Base-by-base conservation (phyloP, 306 rosid species). In the Boehmeria nivea region DNA sequence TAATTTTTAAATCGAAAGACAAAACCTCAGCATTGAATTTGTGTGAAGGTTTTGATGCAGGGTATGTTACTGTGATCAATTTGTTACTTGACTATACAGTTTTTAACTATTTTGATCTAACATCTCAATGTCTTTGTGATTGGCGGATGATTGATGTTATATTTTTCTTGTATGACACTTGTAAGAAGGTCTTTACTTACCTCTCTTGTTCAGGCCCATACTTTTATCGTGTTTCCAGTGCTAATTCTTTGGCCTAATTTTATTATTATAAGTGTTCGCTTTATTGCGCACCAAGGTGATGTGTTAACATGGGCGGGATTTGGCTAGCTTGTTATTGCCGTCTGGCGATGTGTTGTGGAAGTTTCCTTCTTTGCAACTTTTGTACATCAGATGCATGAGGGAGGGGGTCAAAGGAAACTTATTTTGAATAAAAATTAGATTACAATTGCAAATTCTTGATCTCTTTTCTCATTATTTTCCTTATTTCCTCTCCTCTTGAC, bases 281-380 rank as follows among this genome's bases (percentile, higher is more conserved):
- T 15, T 9, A 21, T 54, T 27, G 44, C 44, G 18, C 36, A 14
- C 21, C 5, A 28, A 52, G 14, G 21, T 52, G 38, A 52, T 52
- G 38, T 33, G 43, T 54, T 54, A 18, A 31, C n/a, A 19, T 11
- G 59, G 59, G 59, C 24, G 5, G 44, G 44, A n/a, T 54, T 54
- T 36, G 12, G 27, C 43, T 20, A 18, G 44, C 16, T 34, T 54
- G 59, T 24, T 54, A 31, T 34, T 31, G 44, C 44, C 24, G 14
- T 28, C 22, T 54, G 28, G 26, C 23, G 22, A 31, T 23, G 26
- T 6, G 16, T 14, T 36, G 17, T 10, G 10, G 59, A 12, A 7
- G 59, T 33, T 33, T 33, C 15, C 22, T 26, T 15, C 7, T 7
- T 31, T 28, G 38, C n/a, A n/a, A n/a, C n/a, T n/a, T n/a, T n/a